Conservation (phyloP, 2,329 filamentous ascomycete genomes). For the Colletotrichum coccodes region DNA sequence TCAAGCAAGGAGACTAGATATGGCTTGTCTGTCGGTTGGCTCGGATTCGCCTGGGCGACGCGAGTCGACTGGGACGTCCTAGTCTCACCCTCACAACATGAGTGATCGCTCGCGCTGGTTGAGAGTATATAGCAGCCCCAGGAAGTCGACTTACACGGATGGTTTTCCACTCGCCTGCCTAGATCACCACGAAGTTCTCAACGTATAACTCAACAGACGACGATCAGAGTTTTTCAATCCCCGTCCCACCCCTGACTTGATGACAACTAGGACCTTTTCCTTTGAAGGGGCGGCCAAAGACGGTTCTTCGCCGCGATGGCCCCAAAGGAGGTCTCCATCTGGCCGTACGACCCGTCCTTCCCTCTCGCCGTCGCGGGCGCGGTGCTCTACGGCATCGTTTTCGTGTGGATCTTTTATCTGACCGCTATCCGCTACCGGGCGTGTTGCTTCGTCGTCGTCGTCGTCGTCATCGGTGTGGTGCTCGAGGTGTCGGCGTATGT, state of each 20-base stretch:
- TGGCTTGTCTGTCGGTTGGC: background rate
- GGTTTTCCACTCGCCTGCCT: background rate
- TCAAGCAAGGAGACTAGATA: background rate
- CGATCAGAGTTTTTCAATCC: too few species aligned
- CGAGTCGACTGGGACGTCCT: background rate
- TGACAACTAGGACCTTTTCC: background rate
- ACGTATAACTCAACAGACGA: too few species aligned
- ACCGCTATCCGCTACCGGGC: constrained; percentile 53
- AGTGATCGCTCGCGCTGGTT: background rate
- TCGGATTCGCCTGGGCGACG: background rate
- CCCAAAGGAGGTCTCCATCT: constrained; percentile 39
- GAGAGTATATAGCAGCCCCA: background rate
- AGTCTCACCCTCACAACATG: background rate
- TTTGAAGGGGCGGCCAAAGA: too few species aligned
- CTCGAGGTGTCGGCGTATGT: constrained; percentile 55
- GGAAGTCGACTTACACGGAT: background rate
- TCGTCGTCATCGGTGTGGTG: constrained; percentile 49
- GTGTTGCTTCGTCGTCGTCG: constrained; percentile 54
- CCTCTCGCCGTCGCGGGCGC: constrained; percentile 53
- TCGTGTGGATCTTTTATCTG: constrained; percentile 49
- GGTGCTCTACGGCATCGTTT: constrained; percentile 50
- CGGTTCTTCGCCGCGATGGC: background rate
- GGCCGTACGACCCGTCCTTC: constrained; percentile 56
- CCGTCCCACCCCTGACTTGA: too few species aligned
- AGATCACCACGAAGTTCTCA: background rate